Base-by-base conservation (phyloP, 768 basidiomycete species). In the Kockovaella imperatae region DNA sequence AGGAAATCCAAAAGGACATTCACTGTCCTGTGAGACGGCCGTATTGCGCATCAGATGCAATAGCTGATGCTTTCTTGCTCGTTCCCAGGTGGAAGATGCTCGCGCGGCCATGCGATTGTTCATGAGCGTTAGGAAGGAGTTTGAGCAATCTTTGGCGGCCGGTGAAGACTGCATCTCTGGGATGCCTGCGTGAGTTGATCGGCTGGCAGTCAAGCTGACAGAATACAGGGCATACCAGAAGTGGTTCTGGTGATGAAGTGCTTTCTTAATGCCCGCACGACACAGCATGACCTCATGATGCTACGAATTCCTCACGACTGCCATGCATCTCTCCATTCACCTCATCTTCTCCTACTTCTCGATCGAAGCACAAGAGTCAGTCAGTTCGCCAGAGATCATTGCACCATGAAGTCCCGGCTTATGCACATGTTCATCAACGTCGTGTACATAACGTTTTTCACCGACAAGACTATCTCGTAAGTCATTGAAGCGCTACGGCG, bases 31-130 rank as follows among this genome's bases (percentile, higher is more conserved):
- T 66, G 18, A 50, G 66, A 38, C 13, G 20, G 11, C 17, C 34
- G 14, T 17, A 14, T 4, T 15, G 8, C 38, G 4, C 8, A 24
- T 29, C 31, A 21, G 11, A 25, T 6, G 3, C 8, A 42, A 11
- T 18, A 31, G 39, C 42, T 39, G 23, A 47, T 40, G 29, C 20
- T 11, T 8, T 5, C 15, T 3, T n/a, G n/a, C 15, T 15, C 14
- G 24, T 45, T 41, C 10, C 45, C 52, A 95, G 90, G 81, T 93
- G 1, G 84, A 80, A 20, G 91, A 97, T 69, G 88, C 91, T 1
- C 78, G 88, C 41, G 88, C 90, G 0, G 84, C 90, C 0, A 93
- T 96, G 86, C 87, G 85, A 0, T 75, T 96, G 29, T 96, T 84
- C 69, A 49, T 60, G 51, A 39, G 28, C 4, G 56, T 64, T 11